phyloP scores from a whole-genome alignment of 2,329 filamentous ascomycete species.

The Exophiala sideris region DNA sequence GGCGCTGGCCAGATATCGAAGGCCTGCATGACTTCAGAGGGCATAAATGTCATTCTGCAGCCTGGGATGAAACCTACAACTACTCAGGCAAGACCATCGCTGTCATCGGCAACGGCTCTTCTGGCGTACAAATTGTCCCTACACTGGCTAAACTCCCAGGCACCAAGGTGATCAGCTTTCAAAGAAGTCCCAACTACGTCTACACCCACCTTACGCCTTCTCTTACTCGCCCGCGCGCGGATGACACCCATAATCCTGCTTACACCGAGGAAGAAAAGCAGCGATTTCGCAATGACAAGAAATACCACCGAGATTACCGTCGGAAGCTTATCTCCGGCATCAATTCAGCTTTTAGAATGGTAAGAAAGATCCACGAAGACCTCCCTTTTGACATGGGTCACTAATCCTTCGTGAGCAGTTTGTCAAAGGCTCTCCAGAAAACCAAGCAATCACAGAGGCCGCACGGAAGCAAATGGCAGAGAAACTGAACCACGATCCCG shows the following conservation, averaged over 20 bases:
- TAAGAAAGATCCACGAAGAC: neutral
- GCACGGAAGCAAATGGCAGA: conserved; percentile 11
- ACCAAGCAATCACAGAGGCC: conserved; percentile 3
- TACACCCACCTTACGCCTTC: conserved; percentile 30
- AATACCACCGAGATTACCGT: conserved; percentile 22
- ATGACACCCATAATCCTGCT: conserved; percentile 28
- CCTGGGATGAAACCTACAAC: conserved; percentile 56
- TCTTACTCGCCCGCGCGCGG: neutral
- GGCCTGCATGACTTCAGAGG: conserved; percentile 39
- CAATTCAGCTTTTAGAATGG: conserved; percentile 15
- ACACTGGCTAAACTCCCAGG: neutral
- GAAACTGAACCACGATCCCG: conserved; percentile 22
- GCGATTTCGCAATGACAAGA: conserved; percentile 23
- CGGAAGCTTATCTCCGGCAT: conserved; percentile 19
- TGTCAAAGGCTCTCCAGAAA: neutral
- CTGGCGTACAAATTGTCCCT: conserved; percentile 32
- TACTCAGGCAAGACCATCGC: conserved; percentile 39
- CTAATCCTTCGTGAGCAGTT: neutral
- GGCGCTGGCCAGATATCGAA: conserved; percentile 30
- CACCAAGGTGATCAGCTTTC: conserved; percentile 28
- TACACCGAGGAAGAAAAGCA: conserved; percentile 27
- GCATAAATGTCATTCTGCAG: conserved; percentile 54
- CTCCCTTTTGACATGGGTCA: neutral
- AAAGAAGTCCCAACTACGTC: conserved; percentile 33
- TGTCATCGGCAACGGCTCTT: conserved; percentile 27